Evolutionary conservation across 441 rosid genomes (phyloP), one percentile per base, ranked within the genome.

Genomic region (Melastoma candidum): DNA sequence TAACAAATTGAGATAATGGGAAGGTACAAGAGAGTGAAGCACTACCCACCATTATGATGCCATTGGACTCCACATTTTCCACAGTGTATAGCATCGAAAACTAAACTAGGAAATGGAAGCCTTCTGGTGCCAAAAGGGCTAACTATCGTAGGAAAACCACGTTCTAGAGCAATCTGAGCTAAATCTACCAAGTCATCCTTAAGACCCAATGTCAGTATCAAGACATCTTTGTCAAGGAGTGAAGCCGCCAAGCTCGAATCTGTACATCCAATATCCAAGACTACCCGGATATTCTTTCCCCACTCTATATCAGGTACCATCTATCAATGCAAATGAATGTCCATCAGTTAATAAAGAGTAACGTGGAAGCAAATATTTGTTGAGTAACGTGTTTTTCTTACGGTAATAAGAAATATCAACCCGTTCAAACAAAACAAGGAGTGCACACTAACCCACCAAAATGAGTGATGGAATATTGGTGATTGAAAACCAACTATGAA

Each of bases 301-400:
- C 98, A 90, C 76, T 87, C 95, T 59, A 90, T 85, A 68, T 90
- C 98, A 47, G 96, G 98, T 63, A 90, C 98, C 93, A 85, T 87
- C 98, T 90, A 77, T 65, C 57, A 80, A 68, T 66, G 61, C 60
- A 63, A 49, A 72, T 65, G 61, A 67, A 74, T 62, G 50, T 63
- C 62, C 53, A 63, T 63, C 46, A 9, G 32, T 22, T 55, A 44
- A 43, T 49, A 55, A 59, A 52, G 47, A 50, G 53, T 50, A 57
- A 53, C 32, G 32, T n/a, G 49, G 11, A n/a, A 44, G 59, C 41
- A 36, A 36, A 36, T 36, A 36, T 36, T 36, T 9, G 8, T 36
- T 36, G 41, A 36, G 6, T 36, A 1, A 6, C 41, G 1, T 36
- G 41, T 36, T 36, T 36, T 9, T 36, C 8, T 9, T 9, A 36